A percentile compares a stretch with the other conserved stretches of the same genome.
These are phyloP conservation scores for Cucumis hystrix DNA, from an alignment of 306 rosid species.

Conservation along the genomic window DNA sequence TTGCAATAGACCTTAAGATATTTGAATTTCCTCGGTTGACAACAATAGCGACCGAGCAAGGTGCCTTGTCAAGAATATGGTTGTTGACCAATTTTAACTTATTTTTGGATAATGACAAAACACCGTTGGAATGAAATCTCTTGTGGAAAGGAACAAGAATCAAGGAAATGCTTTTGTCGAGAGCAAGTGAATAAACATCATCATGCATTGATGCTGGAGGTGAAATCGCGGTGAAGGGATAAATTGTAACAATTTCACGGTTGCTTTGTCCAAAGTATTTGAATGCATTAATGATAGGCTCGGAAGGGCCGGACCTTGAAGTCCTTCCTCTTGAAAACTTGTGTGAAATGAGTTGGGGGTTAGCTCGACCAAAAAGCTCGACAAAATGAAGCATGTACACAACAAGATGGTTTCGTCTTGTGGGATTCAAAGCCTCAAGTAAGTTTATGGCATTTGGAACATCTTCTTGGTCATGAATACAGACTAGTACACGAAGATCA, in stretches of 20 bases:
- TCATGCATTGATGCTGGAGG: slow-evolving; percentile 18
- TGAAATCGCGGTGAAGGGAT: slow-evolving; percentile 15
- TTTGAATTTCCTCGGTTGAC: slow-evolving; percentile 14
- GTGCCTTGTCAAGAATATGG: slow-evolving; percentile 14
- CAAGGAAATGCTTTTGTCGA: slow-evolving; percentile 10
- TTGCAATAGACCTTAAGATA: neutral
- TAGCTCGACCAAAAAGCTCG: slow-evolving; percentile 14
- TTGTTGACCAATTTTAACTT: slow-evolving; percentile 5
- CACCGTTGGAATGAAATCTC: slow-evolving; percentile 1
- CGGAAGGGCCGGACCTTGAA: neutral
- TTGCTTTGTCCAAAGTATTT: slow-evolving; percentile 6
- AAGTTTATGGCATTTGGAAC: neutral
- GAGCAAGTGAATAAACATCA: slow-evolving; percentile 17
- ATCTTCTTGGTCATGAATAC: slow-evolving; percentile 8
- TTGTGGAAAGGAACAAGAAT: slow-evolving; percentile 14
- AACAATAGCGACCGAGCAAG: slow-evolving; percentile 24
- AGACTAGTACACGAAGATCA: slow-evolving; percentile 12
- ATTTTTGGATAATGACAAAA: neutral
- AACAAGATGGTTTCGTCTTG: slow-evolving; percentile 1
- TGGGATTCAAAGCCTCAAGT: slow-evolving; percentile 24
- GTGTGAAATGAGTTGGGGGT: slow-evolving; percentile 16
- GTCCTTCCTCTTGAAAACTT: neutral
- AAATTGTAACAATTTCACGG: neutral
- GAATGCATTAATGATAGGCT: slow-evolving; percentile 16
- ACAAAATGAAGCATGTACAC: slow-evolving; percentile 15